Conservation (phyloP, 192 early-diverging fungal species). For the Backusella circina region DNA sequence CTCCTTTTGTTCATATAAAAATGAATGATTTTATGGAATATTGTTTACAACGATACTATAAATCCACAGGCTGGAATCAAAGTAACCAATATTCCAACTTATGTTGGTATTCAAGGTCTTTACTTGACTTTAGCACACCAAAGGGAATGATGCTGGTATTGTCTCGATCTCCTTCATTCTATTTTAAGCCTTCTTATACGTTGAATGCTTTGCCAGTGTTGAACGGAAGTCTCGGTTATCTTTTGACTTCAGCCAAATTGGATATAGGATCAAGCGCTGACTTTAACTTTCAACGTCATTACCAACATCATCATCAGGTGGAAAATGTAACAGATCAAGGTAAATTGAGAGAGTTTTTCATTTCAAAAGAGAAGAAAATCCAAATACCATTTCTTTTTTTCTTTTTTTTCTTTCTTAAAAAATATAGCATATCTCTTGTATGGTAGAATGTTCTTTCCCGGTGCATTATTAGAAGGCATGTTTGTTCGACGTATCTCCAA, state of each 20-base stretch:
- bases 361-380: not conserved
- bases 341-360: not conserved
- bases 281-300: constrained; percentile 37
- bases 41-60: constrained; percentile 75
- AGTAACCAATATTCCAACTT: constrained; percentile 81
- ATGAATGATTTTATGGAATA: constrained; percentile 84
- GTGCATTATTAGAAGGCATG: constrained; percentile 62
- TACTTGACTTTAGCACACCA: constrained; percentile 86
- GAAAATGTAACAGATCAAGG: not conserved
- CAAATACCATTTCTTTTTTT: not conserved
- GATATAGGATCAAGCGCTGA: constrained; percentile 49
- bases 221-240: constrained; percentile 69
- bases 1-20: not conserved
- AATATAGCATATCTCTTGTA: constrained; percentile 64
- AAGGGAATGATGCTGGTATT: constrained; percentile 67
- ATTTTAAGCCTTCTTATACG: constrained; percentile 74
- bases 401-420: not conserved
- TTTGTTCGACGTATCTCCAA: constrained; percentile 52
- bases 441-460: constrained; percentile 70
- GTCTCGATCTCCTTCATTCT: constrained; percentile 69
- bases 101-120: constrained; percentile 63
- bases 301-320: not conserved
- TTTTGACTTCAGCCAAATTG: constrained; percentile 74
- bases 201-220: constrained; percentile 56
- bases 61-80: constrained; percentile 74